phyloP scores from a whole-genome alignment of 306 rosid species.

The Coriaria nepalensis region DNA sequence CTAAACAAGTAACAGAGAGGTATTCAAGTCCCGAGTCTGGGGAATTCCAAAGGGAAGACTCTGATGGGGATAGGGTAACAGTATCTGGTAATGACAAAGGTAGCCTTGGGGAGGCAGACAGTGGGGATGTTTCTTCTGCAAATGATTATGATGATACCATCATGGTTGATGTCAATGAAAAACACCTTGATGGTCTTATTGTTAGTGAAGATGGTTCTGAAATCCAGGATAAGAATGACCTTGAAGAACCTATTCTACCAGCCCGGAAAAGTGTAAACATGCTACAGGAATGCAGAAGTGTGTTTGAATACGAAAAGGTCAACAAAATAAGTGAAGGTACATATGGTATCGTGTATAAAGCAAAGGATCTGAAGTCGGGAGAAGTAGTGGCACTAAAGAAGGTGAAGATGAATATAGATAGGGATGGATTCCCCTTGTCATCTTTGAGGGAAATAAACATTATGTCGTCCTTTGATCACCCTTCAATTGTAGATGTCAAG shows the following conservation, averaged over 20 bases:
- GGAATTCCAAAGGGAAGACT: constrained; percentile 30
- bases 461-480: constrained; percentile 68
- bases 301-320: constrained; percentile 64
- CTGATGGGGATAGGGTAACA: constrained; percentile 22
- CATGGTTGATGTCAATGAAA: constrained; percentile 15
- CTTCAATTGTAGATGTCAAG: constrained; percentile 75
- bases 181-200: constrained; percentile 4
- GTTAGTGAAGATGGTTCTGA: constrained; percentile 14
- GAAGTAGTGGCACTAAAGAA: constrained; percentile 82
- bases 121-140: constrained; percentile 17
- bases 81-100: constrained; percentile 30
- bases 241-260: constrained; percentile 13
- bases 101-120: constrained; percentile 11
- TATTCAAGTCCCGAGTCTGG: constrained; percentile 35
- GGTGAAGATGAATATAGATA: constrained; percentile 75
- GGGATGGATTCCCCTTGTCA: constrained; percentile 70
- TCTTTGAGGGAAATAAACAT: constrained; percentile 90
- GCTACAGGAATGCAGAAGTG: constrained; percentile 67
- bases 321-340: constrained; percentile 92
- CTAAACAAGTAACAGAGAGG: background rate
- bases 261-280: constrained; percentile 35
- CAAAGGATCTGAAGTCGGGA: constrained; percentile 69
- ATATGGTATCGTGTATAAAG: constrained; percentile 88
- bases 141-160: constrained; percentile 4
- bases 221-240: constrained; percentile 23